Conservation (phyloP, 139 green algal species). For the Micromonas commoda region DNA sequence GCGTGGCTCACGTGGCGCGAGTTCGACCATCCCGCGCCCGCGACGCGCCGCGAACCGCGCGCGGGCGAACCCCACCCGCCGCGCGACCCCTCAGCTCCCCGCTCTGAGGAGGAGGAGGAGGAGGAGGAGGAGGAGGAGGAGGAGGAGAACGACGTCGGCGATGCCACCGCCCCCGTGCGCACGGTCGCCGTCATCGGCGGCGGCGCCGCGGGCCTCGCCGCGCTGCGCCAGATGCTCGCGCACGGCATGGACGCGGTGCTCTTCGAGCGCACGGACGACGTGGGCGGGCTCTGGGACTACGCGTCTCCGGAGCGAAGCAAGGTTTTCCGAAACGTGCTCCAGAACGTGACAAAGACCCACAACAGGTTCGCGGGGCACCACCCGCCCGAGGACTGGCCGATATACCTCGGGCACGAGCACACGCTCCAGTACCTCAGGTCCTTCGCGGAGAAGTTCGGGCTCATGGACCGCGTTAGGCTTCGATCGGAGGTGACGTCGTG, state of each 20-base stretch:
- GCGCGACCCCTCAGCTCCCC: too few species aligned
- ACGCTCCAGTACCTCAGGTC: not conserved
- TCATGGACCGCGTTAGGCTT: not conserved
- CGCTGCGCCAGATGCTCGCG: not conserved
- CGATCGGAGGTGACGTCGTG: not conserved
- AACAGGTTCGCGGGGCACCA: not conserved
- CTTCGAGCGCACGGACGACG: not conserved
- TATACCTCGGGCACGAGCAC: not conserved
- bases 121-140: not conserved
- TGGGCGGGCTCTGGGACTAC: not conserved
- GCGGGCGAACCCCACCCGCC: too few species aligned
- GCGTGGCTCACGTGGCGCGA: not conserved
- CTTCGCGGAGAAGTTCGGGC: not conserved
- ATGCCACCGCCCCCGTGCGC: not conserved
- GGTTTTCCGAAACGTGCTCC: not conserved
- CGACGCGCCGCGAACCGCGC: not conserved
- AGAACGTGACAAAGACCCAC: not conserved
- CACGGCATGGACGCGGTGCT: not conserved
- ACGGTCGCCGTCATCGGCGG: constrained; percentile 7
- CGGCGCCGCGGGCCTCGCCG: constrained; percentile 10
- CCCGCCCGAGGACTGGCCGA: not conserved
- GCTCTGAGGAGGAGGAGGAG: not conserved
- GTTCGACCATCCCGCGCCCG: not conserved
- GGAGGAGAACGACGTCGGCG: not conserved
- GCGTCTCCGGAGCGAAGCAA: not conserved